phyloP scores from a whole-genome alignment of 2,329 filamentous ascomycete species.

The Aspergillus piperis region DNA sequence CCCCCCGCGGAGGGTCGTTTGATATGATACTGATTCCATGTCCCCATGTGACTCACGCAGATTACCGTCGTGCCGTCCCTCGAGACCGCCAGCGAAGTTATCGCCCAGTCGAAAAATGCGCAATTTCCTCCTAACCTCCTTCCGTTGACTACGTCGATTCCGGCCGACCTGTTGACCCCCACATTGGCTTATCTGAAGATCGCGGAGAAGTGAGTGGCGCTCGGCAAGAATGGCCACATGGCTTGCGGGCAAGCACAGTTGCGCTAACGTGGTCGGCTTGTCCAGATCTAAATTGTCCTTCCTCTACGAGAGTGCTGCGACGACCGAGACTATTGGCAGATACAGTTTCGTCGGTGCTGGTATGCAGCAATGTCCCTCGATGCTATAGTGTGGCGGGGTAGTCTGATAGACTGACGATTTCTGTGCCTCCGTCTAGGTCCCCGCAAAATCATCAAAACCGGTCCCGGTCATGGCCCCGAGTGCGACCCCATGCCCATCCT shows the following conservation, averaged over 20 bases:
- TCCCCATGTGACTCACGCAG: slow-evolving; percentile 34
- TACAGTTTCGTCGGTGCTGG: slow-evolving; percentile 94
- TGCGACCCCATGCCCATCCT: slow-evolving; percentile 82
- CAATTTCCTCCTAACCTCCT: slow-evolving; percentile 72
- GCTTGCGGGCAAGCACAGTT: slow-evolving; percentile 5
- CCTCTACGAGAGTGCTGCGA: slow-evolving; percentile 91
- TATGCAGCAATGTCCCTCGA: slow-evolving; percentile 27
- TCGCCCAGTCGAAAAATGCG: slow-evolving; percentile 54
- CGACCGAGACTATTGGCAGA: slow-evolving; percentile 85
- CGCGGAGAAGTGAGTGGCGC: slow-evolving; percentile 63
- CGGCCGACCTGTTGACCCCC: slow-evolving; percentile 90
- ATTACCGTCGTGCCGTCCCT: slow-evolving; percentile 61
- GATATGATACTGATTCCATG: slow-evolving; percentile 11
- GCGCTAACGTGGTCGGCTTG: slow-evolving; percentile 14
- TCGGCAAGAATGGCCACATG: slow-evolving; percentile 7
- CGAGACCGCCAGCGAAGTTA: slow-evolving; percentile 59
- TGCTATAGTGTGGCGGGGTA: background rate
- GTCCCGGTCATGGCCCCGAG: slow-evolving; percentile 80
- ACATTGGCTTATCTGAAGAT: slow-evolving; percentile 95
- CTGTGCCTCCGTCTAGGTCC: slow-evolving; percentile 48
- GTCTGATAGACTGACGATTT: slow-evolving; percentile 3
- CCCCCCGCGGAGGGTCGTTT: background rate
- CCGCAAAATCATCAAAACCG: slow-evolving; percentile 80
- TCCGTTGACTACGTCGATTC: slow-evolving; percentile 79
- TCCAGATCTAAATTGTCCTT: slow-evolving; percentile 75